These are phyloP conservation scores for Phytopythium aichiense DNA, from an alignment of 352 stramenopile genomes.

Conservation along the genomic window DNA sequence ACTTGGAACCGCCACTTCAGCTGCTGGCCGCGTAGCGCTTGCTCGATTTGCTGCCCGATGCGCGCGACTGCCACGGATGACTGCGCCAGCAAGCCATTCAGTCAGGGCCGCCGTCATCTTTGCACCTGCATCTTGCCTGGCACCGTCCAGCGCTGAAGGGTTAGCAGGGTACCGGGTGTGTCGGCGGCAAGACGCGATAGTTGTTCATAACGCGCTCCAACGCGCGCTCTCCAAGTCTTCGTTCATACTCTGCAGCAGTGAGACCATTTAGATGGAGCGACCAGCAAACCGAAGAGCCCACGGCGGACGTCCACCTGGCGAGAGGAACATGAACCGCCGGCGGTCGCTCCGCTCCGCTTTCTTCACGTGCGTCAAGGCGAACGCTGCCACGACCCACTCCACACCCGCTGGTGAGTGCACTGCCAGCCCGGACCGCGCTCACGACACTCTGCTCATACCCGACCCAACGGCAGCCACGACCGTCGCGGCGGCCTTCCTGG, in stretches of 20 bases:
- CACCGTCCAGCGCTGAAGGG: too few species aligned
- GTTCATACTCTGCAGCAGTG: conserved; percentile 26
- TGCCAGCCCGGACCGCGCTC: too few species aligned
- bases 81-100: conserved; percentile 13
- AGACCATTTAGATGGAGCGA: not conserved
- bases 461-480: not conserved
- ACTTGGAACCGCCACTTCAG: conserved; percentile 75
- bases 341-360: conserved; percentile 49
- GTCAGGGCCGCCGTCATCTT: too few species aligned
- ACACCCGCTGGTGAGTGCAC: too few species aligned
- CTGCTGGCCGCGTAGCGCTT: conserved; percentile 27
- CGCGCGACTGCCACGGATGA: conserved; percentile 47
- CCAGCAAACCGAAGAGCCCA: not conserved
- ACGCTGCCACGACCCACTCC: conserved; percentile 10
- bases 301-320: conserved; percentile 15
- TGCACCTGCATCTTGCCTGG: too few species aligned
- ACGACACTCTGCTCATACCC: not conserved
- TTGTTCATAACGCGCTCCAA: conserved; percentile 35
- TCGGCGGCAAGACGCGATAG: conserved; percentile 35
- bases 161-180: conserved; percentile 31
- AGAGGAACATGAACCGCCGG: conserved; percentile 64
- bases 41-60: conserved; percentile 45
- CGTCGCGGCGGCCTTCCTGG: conserved; percentile 1
- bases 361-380: conserved; percentile 45
- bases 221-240: conserved; percentile 42